These are phyloP conservation scores for Trichosporon coremiiforme DNA, from an alignment of 1,284 basidiomycete genomes.

Conservation along the genomic window DNA sequence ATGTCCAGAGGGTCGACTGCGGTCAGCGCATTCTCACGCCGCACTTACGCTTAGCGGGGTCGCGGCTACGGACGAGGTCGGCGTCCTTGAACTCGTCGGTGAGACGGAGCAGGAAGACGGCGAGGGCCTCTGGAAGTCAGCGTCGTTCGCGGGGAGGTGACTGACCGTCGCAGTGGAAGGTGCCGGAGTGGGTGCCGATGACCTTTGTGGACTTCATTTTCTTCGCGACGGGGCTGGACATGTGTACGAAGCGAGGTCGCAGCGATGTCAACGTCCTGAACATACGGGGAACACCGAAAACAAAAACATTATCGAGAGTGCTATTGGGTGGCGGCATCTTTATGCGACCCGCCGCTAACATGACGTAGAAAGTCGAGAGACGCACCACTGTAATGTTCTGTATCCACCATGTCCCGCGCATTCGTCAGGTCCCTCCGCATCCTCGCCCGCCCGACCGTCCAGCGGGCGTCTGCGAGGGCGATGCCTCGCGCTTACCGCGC, in stretches of 20 bases:
- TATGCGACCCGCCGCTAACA: not conserved
- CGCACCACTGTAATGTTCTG: not conserved
- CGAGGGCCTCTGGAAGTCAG: conserved; percentile 46
- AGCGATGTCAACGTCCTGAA: not conserved
- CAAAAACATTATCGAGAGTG: conserved; percentile 5
- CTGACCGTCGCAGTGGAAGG: conserved; percentile 93
- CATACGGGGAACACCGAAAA: conserved; percentile 5
- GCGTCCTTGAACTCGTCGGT: conserved; percentile 75
- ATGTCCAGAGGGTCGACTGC: conserved; percentile 80
- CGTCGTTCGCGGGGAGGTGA: not conserved
- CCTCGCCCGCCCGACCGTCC: not conserved
- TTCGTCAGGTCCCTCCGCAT: conserved; percentile 1
- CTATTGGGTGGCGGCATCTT: conserved; percentile 4
- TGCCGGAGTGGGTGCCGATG: conserved; percentile 93
- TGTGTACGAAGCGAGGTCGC: conserved; percentile 26
- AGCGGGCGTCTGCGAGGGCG: not conserved
- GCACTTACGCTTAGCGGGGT: conserved; percentile 64
- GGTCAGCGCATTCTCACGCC: not conserved
- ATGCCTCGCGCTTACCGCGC: not conserved
- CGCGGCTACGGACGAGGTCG: conserved; percentile 77
- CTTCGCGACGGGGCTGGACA: conserved; percentile 45
- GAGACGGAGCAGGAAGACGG: conserved; percentile 74
- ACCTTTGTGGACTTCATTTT: conserved; percentile 56
- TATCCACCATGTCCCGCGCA: conserved; percentile 7
- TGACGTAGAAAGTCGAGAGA: not conserved